phyloP scores from a whole-genome alignment of 169 alveolate genomes.

The Fabrea salina region DNA sequence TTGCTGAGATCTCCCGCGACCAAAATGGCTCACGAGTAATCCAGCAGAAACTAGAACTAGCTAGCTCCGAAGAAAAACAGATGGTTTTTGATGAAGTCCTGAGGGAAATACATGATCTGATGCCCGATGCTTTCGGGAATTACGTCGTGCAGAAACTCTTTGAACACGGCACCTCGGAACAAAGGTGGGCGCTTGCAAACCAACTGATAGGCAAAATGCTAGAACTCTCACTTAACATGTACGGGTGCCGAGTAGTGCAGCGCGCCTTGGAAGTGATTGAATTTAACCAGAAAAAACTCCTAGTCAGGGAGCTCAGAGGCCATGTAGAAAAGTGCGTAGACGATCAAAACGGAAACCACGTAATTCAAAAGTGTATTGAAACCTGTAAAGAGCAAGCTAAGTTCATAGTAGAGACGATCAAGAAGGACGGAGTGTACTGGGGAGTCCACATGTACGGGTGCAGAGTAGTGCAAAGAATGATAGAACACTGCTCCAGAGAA shows the following conservation, averaged over 20 bases:
- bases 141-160: conserved; percentile 1
- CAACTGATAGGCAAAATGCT: conserved; percentile 51
- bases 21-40: not conserved
- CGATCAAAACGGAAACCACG: conserved; percentile 26
- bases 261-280: conserved; percentile 62
- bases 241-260: conserved; percentile 83
- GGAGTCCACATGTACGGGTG: conserved; percentile 76
- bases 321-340: conserved; percentile 16
- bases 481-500: conserved; percentile 51
- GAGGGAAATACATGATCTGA: not conserved
- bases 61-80: not conserved
- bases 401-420: not conserved
- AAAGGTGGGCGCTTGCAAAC: conserved; percentile 49
- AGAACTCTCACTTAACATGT: conserved; percentile 60
- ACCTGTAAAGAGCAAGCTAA: not conserved
- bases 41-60: not conserved
- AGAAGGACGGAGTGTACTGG: not conserved
- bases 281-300: conserved; percentile 33
- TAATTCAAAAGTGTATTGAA: conserved; percentile 18
- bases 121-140: conserved; percentile 6
- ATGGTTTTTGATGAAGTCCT: not conserved
- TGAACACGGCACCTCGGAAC: conserved; percentile 43
- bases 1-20: not conserved
- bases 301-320: conserved; percentile 47
- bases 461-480: conserved; percentile 73